A percentile compares a stretch with the other conserved stretches of the same genome.
Conservation (phyloP, 805 yeast genomes). For the Suhomyces faveliae region DNA sequence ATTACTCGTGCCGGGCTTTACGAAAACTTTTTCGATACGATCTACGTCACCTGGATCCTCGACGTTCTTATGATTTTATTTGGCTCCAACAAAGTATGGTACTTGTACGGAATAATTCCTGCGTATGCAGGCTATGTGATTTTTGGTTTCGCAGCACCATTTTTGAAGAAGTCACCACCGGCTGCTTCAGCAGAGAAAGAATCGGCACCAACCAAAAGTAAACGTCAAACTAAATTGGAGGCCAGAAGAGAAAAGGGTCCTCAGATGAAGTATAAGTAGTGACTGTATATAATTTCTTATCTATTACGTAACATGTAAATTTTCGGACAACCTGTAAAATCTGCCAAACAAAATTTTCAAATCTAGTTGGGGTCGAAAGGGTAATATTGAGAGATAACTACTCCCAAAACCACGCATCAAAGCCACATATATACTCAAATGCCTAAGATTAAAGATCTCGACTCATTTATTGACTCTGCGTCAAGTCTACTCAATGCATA, state of each 20-base stretch:
- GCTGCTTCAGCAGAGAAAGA: background rate
- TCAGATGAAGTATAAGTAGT: constrained; percentile 14
- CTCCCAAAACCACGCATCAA: background rate
- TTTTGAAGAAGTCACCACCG: constrained; percentile 9
- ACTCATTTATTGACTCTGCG: constrained; percentile 30
- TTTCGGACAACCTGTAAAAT: background rate
- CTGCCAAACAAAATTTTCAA: constrained; percentile 2
- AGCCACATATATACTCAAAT: background rate
- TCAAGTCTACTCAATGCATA: constrained; percentile 34
- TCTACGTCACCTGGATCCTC: constrained; percentile 62
- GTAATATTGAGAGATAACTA: background rate
- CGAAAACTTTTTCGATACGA: constrained; percentile 69
- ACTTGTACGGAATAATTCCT: constrained; percentile 50
- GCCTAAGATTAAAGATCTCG: constrained; percentile 13
- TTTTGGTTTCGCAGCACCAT: constrained; percentile 31
- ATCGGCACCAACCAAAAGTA: constrained; percentile 18
- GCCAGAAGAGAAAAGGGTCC: constrained; percentile 28
- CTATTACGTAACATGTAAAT: background rate
- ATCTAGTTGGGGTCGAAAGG: background rate
- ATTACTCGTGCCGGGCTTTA: constrained; percentile 61
- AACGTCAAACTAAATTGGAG: constrained; percentile 27
- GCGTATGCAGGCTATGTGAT: constrained; percentile 50
- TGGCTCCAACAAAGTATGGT: constrained; percentile 65
- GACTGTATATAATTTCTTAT: background rate
- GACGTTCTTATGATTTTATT: constrained; percentile 51